Conservation (phyloP, 768 basidiomycete genomes). For the Psilocybe tampanensis region DNA sequence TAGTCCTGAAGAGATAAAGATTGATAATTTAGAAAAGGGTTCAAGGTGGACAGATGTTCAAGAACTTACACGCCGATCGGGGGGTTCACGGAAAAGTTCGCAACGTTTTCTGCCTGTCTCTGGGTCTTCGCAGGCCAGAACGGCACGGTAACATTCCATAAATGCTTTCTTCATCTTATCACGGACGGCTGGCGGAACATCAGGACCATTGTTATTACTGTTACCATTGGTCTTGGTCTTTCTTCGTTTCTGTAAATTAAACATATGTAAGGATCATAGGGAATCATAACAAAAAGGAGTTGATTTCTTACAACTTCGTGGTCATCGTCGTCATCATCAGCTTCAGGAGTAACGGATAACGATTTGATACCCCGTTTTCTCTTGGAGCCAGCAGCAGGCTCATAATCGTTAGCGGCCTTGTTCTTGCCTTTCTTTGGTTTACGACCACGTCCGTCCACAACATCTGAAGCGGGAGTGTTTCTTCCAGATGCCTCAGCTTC, state of each 20-base stretch:
- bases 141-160: conserved; percentile 73
- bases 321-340: conserved; percentile 66
- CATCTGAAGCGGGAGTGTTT: conserved; percentile 66
- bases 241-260: conserved; percentile 71
- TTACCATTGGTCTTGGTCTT: conserved; percentile 56
- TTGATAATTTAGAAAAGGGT: conserved; percentile 10
- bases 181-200: conserved; percentile 57
- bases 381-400: conserved; percentile 56
- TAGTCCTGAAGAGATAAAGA: conserved; percentile 73
- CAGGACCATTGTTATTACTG: conserved; percentile 38
- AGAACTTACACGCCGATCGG: conserved; percentile 65
- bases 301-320: conserved; percentile 57
- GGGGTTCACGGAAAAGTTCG: conserved; percentile 87
- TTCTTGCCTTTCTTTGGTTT: conserved; percentile 73
- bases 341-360: conserved; percentile 75
- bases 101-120: conserved; percentile 77
- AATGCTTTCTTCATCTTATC: conserved; percentile 87
- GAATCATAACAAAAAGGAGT: neutral
- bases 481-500: conserved; percentile 53
- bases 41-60: conserved; percentile 8
- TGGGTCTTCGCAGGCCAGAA: conserved; percentile 65
- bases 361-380: conserved; percentile 78
- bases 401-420: conserved; percentile 58
- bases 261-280: neutral
- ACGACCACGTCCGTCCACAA: conserved; percentile 53